Conservation (phyloP, 805 yeast genomes). For the Saccharomycopsis sp. region DNA sequence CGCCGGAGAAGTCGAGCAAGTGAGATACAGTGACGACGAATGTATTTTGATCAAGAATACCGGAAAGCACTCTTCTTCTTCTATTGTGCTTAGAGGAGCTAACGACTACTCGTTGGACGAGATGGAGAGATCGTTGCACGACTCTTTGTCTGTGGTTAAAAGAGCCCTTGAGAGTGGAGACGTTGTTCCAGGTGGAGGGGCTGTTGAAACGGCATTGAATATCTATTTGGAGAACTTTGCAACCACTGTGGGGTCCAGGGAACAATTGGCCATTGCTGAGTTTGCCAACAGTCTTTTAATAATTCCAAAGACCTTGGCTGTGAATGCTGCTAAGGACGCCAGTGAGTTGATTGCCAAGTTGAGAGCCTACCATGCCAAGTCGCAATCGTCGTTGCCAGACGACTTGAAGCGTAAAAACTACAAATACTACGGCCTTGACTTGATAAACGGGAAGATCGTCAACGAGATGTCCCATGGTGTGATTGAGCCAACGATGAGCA, state of each 20-base stretch:
- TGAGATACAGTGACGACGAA: constrained; percentile 91
- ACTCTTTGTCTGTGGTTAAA: constrained; percentile 89
- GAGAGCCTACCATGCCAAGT: constrained; percentile 93
- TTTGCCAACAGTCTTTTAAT: constrained; percentile 85
- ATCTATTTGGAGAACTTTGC: constrained; percentile 95
- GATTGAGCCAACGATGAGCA: constrained; percentile 90
- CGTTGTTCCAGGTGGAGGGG: constrained; percentile 99
- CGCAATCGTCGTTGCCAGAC: constrained; percentile 79
- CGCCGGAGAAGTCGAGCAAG: constrained; percentile 88
- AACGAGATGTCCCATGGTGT: constrained; percentile 83
- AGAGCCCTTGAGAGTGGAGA: constrained; percentile 90
- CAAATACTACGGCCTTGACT: constrained; percentile 87
- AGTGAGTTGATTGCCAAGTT: constrained; percentile 91
- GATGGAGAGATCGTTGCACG: constrained; percentile 97
- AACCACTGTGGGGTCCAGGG: constrained; percentile 94
- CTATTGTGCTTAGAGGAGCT: constrained; percentile 91
- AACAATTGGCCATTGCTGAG: constrained; percentile 96
- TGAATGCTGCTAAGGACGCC: constrained; percentile 96
- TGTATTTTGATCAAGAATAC: constrained; percentile 90
- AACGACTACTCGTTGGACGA: constrained; percentile 94
- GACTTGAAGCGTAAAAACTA: constrained; percentile 81
- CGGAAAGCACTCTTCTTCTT: constrained; percentile 82
- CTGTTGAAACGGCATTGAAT: constrained; percentile 95
- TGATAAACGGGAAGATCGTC: constrained; percentile 84
- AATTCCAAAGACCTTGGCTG: constrained; percentile 94